Conservation (phyloP, 108 stramenopile species). For the Skeletonema potamos region DNA sequence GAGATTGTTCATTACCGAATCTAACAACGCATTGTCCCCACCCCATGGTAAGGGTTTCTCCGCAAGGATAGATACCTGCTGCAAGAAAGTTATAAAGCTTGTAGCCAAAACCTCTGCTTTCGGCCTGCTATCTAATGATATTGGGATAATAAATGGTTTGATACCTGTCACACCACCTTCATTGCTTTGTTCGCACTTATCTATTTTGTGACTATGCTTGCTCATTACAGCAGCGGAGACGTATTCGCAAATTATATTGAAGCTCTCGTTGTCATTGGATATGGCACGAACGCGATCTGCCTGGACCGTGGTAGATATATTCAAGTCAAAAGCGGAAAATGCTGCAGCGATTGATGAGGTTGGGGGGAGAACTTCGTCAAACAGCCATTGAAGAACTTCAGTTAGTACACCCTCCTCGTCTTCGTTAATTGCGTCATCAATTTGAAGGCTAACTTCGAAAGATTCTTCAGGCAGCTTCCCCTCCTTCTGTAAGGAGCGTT, state of each 20-base stretch:
- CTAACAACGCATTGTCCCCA: slow-evolving; percentile 54
- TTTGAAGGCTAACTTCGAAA: slow-evolving; percentile 23
- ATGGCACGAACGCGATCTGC: slow-evolving; percentile 38
- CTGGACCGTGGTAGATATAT: slow-evolving; percentile 38
- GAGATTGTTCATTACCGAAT: slow-evolving; percentile 39
- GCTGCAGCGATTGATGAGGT: slow-evolving; percentile 30
- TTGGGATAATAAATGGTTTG: slow-evolving; percentile 24
- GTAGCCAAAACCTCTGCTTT: slow-evolving; percentile 54
- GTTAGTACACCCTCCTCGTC: slow-evolving; percentile 21
- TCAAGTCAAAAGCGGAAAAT: slow-evolving; percentile 46
- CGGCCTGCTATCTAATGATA: background rate
- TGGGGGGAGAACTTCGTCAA: slow-evolving; percentile 34
- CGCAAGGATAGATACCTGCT: slow-evolving; percentile 43
- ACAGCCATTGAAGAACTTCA: slow-evolving; percentile 38
- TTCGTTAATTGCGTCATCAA: background rate
- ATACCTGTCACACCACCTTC: slow-evolving; percentile 33
- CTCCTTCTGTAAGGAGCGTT: background rate
- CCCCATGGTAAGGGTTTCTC: slow-evolving; percentile 56
- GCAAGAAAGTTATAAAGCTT: slow-evolving; percentile 66
- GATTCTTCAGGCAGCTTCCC: slow-evolving; percentile 18
- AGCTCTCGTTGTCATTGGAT: slow-evolving; percentile 50
- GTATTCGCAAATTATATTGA: slow-evolving; percentile 58
- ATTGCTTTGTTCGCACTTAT: slow-evolving; percentile 2
- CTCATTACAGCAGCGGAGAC: slow-evolving; percentile 37
- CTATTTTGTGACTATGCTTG: slow-evolving; percentile 5